Percentiles rank a stretch among this genome's conserved stretches.
Conservation (phyloP, 805 yeast species). For the Candida germanica region DNA sequence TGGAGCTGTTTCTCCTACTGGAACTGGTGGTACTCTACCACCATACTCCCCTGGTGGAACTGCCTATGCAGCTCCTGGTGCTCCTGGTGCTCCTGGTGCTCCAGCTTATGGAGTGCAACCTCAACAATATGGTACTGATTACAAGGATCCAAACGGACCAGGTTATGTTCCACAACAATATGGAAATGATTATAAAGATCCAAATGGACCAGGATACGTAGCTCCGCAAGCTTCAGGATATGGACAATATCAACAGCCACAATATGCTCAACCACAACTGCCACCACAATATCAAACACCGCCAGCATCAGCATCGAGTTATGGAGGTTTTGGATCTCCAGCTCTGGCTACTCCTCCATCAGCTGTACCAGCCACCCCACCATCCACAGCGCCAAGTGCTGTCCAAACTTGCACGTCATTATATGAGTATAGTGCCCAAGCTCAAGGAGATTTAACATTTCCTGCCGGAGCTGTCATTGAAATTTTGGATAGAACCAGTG, state of each 20-base stretch:
- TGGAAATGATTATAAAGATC: conserved; percentile 26
- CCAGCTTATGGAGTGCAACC: conserved; percentile 5
- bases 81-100: conserved; percentile 10
- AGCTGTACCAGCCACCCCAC: conserved; percentile 16
- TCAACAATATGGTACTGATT: conserved; percentile 21
- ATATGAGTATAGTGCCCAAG: conserved; percentile 90
- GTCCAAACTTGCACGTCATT: conserved; percentile 77
- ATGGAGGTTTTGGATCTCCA: conserved; percentile 14
- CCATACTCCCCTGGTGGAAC: conserved; percentile 38
- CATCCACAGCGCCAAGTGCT: conserved; percentile 28
- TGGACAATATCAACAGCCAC: conserved; percentile 14
- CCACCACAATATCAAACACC: conserved; percentile 12
- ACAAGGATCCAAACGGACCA: conserved; percentile 24
- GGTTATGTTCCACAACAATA: conserved; percentile 15
- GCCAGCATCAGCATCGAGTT: conserved; percentile 7
- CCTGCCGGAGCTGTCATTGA: conserved; percentile 86
- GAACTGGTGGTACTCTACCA: conserved; percentile 18
- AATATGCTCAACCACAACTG: conserved; percentile 13
- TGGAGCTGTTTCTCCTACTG: conserved; percentile 12
- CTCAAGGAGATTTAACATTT: conserved; percentile 86
- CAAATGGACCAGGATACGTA: conserved; percentile 16
- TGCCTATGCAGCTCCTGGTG: no score
- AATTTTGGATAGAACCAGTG: conserved; percentile 75
- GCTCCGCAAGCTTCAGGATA: conserved; percentile 13
- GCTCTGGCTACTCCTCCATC: conserved; percentile 27